A percentile compares a stretch with the other conserved stretches of the same genome.
These are phyloP conservation scores for Thecaphora frezii DNA, from an alignment of 1,284 basidiomycete genomes.

Conservation along the genomic window DNA sequence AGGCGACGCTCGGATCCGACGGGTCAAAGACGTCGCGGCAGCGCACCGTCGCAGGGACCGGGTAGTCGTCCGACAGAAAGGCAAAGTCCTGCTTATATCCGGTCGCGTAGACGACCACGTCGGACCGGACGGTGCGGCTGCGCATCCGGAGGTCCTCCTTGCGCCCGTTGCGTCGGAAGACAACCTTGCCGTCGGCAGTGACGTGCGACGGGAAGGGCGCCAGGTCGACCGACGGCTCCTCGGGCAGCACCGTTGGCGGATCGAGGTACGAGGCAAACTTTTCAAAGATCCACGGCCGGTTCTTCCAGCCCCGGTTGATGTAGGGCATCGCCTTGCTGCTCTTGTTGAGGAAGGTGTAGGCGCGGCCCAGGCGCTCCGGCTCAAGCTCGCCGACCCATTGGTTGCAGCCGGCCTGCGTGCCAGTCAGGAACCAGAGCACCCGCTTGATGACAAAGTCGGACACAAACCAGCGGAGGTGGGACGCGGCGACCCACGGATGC, in stretches of 20 bases:
- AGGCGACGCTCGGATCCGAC: constrained; percentile 65
- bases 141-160: constrained; percentile 64
- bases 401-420: constrained; percentile 68
- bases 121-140: constrained; percentile 62
- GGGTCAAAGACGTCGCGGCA: constrained; percentile 65
- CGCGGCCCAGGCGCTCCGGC: constrained; percentile 67
- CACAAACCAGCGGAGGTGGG: constrained; percentile 69
- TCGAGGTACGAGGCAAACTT: constrained; percentile 42
- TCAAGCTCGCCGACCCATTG: constrained; percentile 70
- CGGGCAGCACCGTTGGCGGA: constrained; percentile 64
- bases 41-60: constrained; percentile 64
- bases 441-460: constrained; percentile 70
- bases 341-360: constrained; percentile 63
- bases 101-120: constrained; percentile 63
- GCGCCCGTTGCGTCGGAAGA: constrained; percentile 62
- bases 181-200: constrained; percentile 62
- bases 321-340: constrained; percentile 54
- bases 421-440: constrained; percentile 68
- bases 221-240: constrained; percentile 66
- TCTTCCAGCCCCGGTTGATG: constrained; percentile 63
- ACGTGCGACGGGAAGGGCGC: constrained; percentile 68
- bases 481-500: constrained; percentile 61
- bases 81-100: constrained; percentile 63
- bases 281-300: constrained; percentile 60
- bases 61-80: constrained; percentile 64